These are phyloP conservation scores for Eleusine coracana DNA, from an alignment of 176 grass and related monocot genomes.

Conservation along the genomic window DNA sequence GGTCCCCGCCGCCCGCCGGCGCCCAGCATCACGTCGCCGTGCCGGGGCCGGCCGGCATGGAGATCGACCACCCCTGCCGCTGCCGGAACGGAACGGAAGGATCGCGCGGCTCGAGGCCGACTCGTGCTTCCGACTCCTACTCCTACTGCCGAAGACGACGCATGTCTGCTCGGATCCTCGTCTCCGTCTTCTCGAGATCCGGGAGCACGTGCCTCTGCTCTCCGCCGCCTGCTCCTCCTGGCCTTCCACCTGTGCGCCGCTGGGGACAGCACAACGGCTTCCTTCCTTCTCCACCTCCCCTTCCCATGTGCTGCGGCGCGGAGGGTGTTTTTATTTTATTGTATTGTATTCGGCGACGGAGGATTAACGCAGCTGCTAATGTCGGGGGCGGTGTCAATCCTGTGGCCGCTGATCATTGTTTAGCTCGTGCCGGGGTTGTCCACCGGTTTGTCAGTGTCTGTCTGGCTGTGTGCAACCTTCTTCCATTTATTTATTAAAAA, in stretches of 20 bases:
- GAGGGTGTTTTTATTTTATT: neutral
- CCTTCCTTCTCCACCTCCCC: too few species aligned
- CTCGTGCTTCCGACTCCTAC: neutral
- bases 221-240: neutral
- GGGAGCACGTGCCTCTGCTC: conserved; percentile 3
- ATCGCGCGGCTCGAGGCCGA: conserved; percentile 32
- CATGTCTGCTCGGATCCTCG: neutral
- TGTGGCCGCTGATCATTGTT: neutral
- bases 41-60: neutral
- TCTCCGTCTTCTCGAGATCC: conserved; percentile 33
- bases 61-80: neutral
- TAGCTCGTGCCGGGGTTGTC: neutral
- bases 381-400: neutral
- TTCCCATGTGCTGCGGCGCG: conserved; percentile 10
- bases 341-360: neutral
- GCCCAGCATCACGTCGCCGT: conserved; percentile 19
- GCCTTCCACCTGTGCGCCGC: neutral
- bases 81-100: too few species aligned
- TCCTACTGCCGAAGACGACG: neutral
- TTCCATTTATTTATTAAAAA: accelerated
- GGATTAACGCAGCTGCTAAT: conserved; percentile 34
- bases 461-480: neutral
- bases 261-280: conserved; percentile 4
- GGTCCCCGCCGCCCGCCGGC: neutral
- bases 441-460: neutral